A percentile compares a stretch with the other conserved stretches of the same genome.
Conservation (phyloP, 768 basidiomycete species). For the Leccinum subgranulosum region DNA sequence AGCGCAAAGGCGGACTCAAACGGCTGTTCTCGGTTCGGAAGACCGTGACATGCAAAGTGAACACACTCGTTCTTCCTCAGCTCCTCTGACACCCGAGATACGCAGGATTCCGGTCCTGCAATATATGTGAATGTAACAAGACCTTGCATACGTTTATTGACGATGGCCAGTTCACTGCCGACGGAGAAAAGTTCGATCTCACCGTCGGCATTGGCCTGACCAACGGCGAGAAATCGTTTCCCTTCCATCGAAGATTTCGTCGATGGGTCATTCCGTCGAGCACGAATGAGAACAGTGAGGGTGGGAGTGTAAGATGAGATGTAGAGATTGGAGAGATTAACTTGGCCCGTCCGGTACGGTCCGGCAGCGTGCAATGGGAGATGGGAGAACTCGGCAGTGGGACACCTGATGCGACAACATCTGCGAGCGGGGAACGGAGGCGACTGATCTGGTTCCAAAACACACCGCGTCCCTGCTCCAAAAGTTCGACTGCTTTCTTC, state of each 20-base stretch:
- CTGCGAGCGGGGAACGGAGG: background rate
- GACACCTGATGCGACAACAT: background rate
- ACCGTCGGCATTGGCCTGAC: background rate
- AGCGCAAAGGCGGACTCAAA: background rate
- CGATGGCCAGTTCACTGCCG: background rate
- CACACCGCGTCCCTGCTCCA: background rate
- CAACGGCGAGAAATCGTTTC: background rate
- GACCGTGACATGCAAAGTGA: background rate
- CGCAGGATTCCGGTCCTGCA: background rate
- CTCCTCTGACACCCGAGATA: background rate
- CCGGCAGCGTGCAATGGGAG: background rate
- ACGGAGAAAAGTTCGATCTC: background rate
- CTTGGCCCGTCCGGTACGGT: background rate
- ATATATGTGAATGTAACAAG: background rate
- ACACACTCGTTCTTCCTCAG: background rate
- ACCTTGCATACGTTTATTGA: background rate
- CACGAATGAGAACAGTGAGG: background rate
- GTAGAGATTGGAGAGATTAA: background rate
- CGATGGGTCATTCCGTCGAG: background rate
- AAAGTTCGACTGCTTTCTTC: background rate
- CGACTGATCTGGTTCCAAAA: background rate
- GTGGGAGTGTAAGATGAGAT: background rate
- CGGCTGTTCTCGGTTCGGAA: background rate
- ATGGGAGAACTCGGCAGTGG: background rate
- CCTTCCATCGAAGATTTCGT: background rate